Evolutionary conservation across 345 rosid genomes (phyloP).

Genomic region (Pistacia integerrima): DNA sequence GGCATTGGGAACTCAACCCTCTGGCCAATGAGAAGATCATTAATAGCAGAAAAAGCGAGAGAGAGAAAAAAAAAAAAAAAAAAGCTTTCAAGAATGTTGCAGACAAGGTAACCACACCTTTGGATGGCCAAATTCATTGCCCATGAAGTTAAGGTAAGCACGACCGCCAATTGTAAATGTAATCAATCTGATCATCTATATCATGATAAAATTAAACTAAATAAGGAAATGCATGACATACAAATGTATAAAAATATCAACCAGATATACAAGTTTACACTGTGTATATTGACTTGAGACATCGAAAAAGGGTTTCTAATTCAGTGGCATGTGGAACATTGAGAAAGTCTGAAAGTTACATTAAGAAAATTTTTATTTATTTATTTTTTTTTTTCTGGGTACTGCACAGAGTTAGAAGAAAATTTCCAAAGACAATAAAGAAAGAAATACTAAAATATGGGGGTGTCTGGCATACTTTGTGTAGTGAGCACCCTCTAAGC

Average conservation of each 20-base stretch:
- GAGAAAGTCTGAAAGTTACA: conserved; percentile 3
- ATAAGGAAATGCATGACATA: conserved; percentile 10
- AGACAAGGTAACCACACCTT: conserved; percentile 45
- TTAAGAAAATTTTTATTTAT: neutral
- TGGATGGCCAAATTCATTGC: conserved; percentile 98
- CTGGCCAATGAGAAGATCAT: conserved; percentile 41
- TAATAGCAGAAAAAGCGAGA: conserved; percentile 25
- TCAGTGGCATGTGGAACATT: neutral
- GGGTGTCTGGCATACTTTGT: conserved; percentile 50
- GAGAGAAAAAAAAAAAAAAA: conserved; percentile 11
- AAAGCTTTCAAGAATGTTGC: conserved; percentile 4
- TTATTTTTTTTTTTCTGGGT: no score
- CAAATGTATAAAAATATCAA: conserved; percentile 7
- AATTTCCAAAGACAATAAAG: neutral
- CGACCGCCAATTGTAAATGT: conserved; percentile 78
- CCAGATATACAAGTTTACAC: neutral
- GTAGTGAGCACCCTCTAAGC: conserved; percentile 67
- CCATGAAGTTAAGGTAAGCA: conserved; percentile 96
- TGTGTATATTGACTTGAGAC: neutral
- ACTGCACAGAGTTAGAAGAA: neutral
- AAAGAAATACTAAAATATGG: conserved; percentile 9
- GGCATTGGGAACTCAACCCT: conserved; percentile 93
- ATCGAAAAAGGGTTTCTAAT: neutral
- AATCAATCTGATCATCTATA: conserved; percentile 86
- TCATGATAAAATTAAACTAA: conserved; percentile 31